These are phyloP conservation scores for Cercospora sp. DNA, from an alignment of 2,329 filamentous ascomycete species.

Conservation along the genomic window DNA sequence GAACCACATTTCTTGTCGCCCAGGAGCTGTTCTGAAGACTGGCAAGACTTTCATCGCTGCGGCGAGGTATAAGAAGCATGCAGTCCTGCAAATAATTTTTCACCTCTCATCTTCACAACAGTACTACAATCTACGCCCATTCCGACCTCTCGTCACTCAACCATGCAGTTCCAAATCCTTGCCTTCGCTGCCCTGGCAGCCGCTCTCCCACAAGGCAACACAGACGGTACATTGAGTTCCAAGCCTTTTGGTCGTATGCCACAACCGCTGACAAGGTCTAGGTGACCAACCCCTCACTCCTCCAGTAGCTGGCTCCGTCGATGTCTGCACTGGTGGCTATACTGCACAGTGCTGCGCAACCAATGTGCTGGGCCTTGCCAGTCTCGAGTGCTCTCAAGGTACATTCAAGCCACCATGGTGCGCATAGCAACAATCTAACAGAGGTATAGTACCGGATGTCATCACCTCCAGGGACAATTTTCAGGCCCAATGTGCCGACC, in stretches of 20 bases:
- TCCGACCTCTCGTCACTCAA: not conserved
- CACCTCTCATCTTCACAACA: not conserved
- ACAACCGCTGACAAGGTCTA: not conserved
- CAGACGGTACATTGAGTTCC: not conserved
- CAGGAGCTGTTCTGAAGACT: not conserved
- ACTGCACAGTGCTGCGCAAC: conserved; percentile 15
- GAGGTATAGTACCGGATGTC: not conserved
- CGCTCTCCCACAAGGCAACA: not conserved
- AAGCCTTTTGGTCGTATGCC: not conserved
- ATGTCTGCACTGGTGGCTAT: conserved; percentile 2
- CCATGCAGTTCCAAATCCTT: not conserved
- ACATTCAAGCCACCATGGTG: not conserved
- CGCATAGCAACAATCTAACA: not conserved
- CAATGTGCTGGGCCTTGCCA: conserved; percentile 7
- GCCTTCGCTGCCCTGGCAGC: not conserved
- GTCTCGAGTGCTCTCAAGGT: conserved; percentile 9
- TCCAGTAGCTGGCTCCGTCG: not conserved
- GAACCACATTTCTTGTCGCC: not conserved
- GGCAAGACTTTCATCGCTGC: not conserved
- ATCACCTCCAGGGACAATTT: conserved; percentile 8
- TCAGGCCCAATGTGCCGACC: not conserved
- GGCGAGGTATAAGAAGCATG: not conserved
- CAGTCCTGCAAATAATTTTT: not conserved
- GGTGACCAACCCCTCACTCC: conserved; percentile 1
- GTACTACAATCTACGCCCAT: not conserved